Evolutionary conservation across 2,329 filamentous ascomycete genomes (phyloP).

Genomic region (Colletotrichum shisoi): DNA sequence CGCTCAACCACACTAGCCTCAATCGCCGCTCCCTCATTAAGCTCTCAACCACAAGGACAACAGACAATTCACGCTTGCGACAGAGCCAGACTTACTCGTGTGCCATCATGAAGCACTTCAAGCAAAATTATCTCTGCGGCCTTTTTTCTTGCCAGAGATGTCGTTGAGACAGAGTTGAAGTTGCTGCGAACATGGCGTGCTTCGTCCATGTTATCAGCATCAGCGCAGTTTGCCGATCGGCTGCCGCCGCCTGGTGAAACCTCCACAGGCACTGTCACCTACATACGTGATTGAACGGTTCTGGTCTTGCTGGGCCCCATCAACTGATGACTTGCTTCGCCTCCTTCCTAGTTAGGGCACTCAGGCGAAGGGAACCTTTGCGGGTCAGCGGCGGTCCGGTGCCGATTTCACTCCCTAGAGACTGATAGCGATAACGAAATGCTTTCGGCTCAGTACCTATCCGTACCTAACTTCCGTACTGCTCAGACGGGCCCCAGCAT

Average conservation of each 20-base stretch:
- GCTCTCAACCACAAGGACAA: conserved; percentile 17
- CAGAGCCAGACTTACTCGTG: conserved; percentile 29
- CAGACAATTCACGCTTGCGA: background rate
- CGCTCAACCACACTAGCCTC: conserved; percentile 33
- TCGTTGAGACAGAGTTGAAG: conserved; percentile 36
- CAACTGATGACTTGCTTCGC: background rate
- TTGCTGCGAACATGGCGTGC: conserved; percentile 31
- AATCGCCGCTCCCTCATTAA: background rate
- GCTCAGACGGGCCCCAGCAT: conserved; percentile 11
- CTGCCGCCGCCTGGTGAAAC: conserved; percentile 27
- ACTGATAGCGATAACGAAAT: conserved; percentile 12
- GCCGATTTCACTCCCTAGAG: conserved; percentile 26
- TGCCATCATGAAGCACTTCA: conserved; percentile 29
- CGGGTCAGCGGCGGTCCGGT: conserved; percentile 34
- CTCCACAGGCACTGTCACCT: conserved; percentile 17
- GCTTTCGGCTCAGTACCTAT: background rate
- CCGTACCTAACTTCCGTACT: conserved; percentile 3
- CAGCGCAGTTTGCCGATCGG: conserved; percentile 36
- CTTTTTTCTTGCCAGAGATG: conserved; percentile 29
- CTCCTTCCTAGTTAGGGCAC: conserved; percentile 34
- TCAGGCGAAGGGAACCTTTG: conserved; percentile 25
- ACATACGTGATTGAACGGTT: conserved; percentile 4
- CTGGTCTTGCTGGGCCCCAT: conserved; percentile 1
- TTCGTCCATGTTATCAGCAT: conserved; percentile 37
- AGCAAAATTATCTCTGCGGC: conserved; percentile 18